Conservation (phyloP, 768 basidiomycete species). For the Rhizopogon rudus region DNA sequence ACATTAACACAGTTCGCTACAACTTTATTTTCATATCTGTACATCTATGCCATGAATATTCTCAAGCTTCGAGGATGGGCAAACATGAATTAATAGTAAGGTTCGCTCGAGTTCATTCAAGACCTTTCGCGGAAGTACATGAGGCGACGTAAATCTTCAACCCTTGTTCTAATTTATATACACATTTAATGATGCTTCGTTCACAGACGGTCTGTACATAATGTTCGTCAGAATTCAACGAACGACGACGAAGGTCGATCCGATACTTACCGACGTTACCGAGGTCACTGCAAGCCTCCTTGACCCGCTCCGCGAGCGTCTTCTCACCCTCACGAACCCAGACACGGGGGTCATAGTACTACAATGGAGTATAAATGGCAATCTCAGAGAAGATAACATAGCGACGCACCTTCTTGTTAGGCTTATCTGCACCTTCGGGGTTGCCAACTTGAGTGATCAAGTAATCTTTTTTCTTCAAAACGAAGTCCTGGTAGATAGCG, state of each 20-base stretch:
- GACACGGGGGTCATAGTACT: constrained; percentile 94
- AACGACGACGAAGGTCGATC: background rate
- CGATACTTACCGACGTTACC: constrained; percentile 53
- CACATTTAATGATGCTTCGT: background rate
- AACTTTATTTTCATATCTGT: no score
- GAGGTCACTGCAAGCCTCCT: constrained; percentile 90
- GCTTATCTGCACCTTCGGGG: constrained; percentile 94
- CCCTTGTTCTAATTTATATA: background rate
- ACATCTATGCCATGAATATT: no score
- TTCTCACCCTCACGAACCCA: constrained; percentile 99
- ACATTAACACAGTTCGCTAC: no score
- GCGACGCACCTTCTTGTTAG: constrained; percentile 88
- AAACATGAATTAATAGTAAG: background rate
- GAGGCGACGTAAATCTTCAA: background rate
- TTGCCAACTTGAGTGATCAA: constrained; percentile 91
- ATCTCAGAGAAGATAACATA: background rate
- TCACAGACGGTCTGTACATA: constrained; percentile 19
- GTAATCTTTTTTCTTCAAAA: constrained; percentile 83
- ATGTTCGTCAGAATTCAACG: background rate
- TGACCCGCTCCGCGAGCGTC: constrained; percentile 82
- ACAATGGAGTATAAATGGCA: background rate
- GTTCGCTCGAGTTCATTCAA: background rate
- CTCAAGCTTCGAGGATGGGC: no score
- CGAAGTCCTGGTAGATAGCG: constrained; percentile 59
- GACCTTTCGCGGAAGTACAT: background rate